These are phyloP conservation scores for Lentinula guzmanii DNA, from an alignment of 768 basidiomycete genomes.

Conservation along the genomic window DNA sequence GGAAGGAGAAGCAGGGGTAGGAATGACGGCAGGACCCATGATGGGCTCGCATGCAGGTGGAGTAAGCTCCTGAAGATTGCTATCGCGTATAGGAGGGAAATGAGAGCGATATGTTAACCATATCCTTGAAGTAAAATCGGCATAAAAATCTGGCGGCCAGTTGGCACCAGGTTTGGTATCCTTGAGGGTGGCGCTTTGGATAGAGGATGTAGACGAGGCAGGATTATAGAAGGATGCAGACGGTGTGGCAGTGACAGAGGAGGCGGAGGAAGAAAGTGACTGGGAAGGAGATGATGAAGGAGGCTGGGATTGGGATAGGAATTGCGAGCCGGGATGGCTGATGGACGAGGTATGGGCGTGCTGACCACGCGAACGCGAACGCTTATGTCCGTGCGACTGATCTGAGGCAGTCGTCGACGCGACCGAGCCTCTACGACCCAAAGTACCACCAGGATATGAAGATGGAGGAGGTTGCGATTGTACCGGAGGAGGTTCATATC, in stretches of 20 bases:
- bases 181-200: not conserved
- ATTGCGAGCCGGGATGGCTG: conserved; percentile 23
- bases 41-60: conserved; percentile 6
- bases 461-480: conserved; percentile 10
- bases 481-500: conserved; percentile 47
- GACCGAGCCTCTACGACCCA: conserved; percentile 28
- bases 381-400: conserved; percentile 6
- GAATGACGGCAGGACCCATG: conserved; percentile 10
- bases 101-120: conserved; percentile 93
- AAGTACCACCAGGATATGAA: conserved; percentile 9
- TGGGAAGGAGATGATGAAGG: conserved; percentile 12
- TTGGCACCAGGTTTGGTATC: conserved; percentile 28
- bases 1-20: conserved; percentile 8
- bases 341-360: conserved; percentile 35
- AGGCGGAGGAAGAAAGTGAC: conserved; percentile 18
- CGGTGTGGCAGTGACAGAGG: conserved; percentile 21
- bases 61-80: conserved; percentile 30
- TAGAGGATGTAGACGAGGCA: not conserved
- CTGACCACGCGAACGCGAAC: conserved; percentile 4
- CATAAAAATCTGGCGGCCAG: conserved; percentile 83
- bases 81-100: conserved; percentile 76
- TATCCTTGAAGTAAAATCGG: conserved; percentile 81
- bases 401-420: conserved; percentile 37
- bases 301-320: conserved; percentile 15
- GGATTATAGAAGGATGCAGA: conserved; percentile 15